Percentiles rank a stretch among this genome's conserved stretches.
Evolutionary conservation across 148 eudicot genomes (phyloP).

Genomic region (Amaranthus palmeri): DNA sequence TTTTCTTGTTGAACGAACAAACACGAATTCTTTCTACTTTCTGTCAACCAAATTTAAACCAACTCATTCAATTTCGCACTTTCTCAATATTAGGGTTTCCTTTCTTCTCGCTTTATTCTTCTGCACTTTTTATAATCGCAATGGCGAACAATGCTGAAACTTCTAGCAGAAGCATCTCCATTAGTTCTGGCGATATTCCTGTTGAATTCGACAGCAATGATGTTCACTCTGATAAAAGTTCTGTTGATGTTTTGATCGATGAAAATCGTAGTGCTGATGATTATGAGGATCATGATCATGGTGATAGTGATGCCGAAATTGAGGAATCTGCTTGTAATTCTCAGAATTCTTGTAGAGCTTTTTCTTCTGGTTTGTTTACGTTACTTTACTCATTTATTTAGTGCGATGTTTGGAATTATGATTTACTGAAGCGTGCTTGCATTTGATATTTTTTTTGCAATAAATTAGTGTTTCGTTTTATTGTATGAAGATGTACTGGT

Average conservation of each 20-base stretch:
- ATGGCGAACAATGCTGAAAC: conserved; percentile 11
- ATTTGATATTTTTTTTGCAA: neutral
- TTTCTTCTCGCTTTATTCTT: neutral
- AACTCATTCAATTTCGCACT: neutral
- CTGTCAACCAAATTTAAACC: neutral
- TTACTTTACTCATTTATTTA: neutral
- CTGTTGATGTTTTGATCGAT: neutral
- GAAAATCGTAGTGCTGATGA: neutral
- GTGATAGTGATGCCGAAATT: neutral
- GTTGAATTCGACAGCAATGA: conserved; percentile 13
- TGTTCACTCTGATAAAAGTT: neutral
- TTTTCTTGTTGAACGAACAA: conserved; percentile 6
- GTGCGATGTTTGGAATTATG: neutral
- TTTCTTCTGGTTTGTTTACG: conserved; percentile 15
- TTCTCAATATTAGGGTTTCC: conserved; percentile 16
- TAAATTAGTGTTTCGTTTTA: neutral
- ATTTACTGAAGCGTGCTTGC: neutral
- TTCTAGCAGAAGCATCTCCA: conserved; percentile 8
- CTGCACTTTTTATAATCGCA: neutral
- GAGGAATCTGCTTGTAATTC: neutral
- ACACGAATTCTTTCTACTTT: neutral
- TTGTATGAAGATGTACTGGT: neutral
- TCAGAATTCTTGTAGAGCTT: neutral
- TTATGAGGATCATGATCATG: neutral
- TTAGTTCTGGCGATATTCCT: conserved; percentile 24